Percentiles rank a stretch among this genome's conserved stretches.
Evolutionary conservation across 2,329 filamentous ascomycete genomes (phyloP).

Genomic region (Penicillium sp.): DNA sequence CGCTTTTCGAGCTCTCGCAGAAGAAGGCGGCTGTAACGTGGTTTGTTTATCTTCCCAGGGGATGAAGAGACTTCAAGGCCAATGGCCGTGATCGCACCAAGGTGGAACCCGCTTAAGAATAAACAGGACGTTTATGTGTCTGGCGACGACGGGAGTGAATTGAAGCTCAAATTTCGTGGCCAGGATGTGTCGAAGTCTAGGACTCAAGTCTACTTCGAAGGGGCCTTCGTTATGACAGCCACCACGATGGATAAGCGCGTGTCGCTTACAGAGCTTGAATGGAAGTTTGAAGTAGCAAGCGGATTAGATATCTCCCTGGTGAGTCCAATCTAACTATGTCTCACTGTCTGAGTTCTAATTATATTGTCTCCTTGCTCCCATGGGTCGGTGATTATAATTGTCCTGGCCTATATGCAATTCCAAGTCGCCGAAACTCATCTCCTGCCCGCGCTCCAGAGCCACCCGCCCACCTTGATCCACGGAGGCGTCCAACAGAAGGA

Average conservation of each 20-base stretch:
- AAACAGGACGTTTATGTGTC: conserved; percentile 25
- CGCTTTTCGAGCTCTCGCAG: conserved; percentile 27
- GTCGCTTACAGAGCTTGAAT: conserved; percentile 22
- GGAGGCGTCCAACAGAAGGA: conserved; percentile 34
- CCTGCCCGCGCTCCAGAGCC: conserved; percentile 30
- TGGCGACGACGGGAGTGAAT: conserved; percentile 16
- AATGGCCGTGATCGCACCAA: conserved; percentile 22
- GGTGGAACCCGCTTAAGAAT: conserved; percentile 23
- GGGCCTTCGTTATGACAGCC: conserved; percentile 23
- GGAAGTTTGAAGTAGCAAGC: conserved; percentile 25
- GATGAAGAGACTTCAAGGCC: conserved; percentile 7
- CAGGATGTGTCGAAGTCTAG: conserved; percentile 28
- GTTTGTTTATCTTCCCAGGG: conserved; percentile 24
- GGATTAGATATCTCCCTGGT: conserved; percentile 30
- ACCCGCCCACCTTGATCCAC: conserved; percentile 37
- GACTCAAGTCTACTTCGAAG: conserved; percentile 25
- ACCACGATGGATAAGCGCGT: conserved; percentile 26
- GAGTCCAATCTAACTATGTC: background rate
- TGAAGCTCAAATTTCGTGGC: conserved; percentile 21
- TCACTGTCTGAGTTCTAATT: no score
- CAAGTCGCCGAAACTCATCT: conserved; percentile 35
- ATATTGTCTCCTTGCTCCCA: no score
- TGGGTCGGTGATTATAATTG: no score
- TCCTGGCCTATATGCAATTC: no score
- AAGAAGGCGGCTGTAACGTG: conserved; percentile 26